These are phyloP conservation scores for Podaxis sp. DNA, from an alignment of 768 basidiomycete species.

Conservation along the genomic window DNA sequence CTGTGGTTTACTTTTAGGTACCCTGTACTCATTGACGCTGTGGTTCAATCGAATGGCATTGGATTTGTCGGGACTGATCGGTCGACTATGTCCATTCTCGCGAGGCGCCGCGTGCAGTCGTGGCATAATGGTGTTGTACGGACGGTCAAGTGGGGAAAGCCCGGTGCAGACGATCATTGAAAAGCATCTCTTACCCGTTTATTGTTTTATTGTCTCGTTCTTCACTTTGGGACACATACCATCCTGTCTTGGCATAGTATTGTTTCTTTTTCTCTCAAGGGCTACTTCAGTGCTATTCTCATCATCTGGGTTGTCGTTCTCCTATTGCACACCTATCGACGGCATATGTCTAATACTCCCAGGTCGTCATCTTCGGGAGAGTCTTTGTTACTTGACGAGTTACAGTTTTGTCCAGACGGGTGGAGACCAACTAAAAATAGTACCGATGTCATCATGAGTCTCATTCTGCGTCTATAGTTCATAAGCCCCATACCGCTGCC, in stretches of 20 bases:
- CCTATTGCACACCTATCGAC: no score
- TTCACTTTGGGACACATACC: background rate
- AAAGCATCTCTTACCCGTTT: background rate
- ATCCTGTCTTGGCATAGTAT: background rate
- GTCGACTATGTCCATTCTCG: constrained; percentile 69
- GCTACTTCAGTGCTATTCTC: background rate
- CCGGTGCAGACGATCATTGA: constrained; percentile 51
- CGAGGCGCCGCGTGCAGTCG: constrained; percentile 59
- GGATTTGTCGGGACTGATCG: constrained; percentile 71
- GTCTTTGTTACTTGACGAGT: no score
- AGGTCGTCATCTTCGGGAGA: no score
- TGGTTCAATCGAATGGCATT: constrained; percentile 59
- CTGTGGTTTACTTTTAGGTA: constrained; percentile 40
- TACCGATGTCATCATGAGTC: no score
- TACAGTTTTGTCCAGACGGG: no score
- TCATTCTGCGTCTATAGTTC: background rate
- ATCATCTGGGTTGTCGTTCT: background rate
- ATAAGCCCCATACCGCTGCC: no score
- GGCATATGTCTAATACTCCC: no score
- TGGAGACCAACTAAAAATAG: no score
- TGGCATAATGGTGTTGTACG: constrained; percentile 57
- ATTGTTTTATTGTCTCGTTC: background rate
- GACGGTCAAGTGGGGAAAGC: constrained; percentile 55
- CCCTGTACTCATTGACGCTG: constrained; percentile 69
- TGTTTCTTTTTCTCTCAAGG: background rate